phyloP scores from a whole-genome alignment of 345 rosid species.

The Populus tremula region DNA sequence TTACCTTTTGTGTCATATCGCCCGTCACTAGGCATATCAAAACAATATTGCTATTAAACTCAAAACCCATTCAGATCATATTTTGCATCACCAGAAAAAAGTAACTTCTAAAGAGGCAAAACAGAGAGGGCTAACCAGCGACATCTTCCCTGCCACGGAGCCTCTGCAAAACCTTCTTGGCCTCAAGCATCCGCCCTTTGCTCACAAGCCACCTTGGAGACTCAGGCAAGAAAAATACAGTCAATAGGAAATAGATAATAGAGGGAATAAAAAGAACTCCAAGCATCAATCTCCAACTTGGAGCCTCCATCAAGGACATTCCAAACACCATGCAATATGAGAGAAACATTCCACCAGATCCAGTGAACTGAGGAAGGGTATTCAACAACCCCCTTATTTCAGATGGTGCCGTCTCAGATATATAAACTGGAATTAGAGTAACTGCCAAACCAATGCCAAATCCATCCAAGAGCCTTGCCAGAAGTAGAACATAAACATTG shows the following conservation, averaged over 20 bases:
- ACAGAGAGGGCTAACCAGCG: constrained; percentile 52
- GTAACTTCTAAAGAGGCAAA: constrained; percentile 3
- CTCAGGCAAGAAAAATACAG: constrained; percentile 79
- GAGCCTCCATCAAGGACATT: constrained; percentile 66
- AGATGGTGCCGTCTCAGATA: constrained; percentile 96
- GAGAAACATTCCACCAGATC: constrained; percentile 89
- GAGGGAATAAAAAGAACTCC: constrained; percentile 91
- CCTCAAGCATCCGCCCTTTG: constrained; percentile 90
- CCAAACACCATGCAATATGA: constrained; percentile 91
- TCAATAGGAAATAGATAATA: constrained; percentile 51
- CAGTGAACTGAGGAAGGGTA: constrained; percentile 93
- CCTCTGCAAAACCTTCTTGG: constrained; percentile 76
- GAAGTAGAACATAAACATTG: constrained; percentile 68
- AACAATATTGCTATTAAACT: background rate
- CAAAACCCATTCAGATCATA: constrained; percentile 8
- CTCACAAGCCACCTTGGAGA: constrained; percentile 99
- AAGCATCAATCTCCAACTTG: constrained; percentile 97
- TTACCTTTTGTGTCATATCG: background rate
- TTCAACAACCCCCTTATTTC: constrained; percentile 83
- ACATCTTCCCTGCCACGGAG: constrained; percentile 85
- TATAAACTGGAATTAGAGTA: constrained; percentile 84
- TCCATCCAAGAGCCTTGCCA: constrained; percentile 91
- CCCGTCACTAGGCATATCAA: background rate
- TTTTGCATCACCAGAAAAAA: background rate
- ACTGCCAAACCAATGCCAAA: constrained; percentile 90